Evolutionary conservation across 345 rosid species (phyloP), one percentile per base, ranked within the genome.

Genomic region (Anacardium occidentale): DNA sequence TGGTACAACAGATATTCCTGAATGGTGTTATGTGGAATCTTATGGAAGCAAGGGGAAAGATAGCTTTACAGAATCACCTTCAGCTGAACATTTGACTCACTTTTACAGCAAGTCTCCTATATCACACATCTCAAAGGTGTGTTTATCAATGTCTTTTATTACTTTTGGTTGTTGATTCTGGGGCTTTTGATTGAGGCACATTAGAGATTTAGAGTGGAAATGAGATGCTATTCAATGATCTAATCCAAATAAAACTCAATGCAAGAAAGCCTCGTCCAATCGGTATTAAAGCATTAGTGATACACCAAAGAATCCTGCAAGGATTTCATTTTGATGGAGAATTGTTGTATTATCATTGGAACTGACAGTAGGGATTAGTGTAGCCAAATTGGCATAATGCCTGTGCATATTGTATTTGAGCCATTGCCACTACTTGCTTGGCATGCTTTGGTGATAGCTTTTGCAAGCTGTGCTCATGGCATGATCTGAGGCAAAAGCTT

Each of bases 1-100:
- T 82, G 92, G 92, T 64, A 82, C 79, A 67, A 82, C 97, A 18
- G 98, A 94, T 70, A 94, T 92, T 75, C 92, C 98, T 53, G 98
- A 94, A 62, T 94, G 98, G 98, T 88, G 97, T 82, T 94, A 76
- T 55, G 65, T 86, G 62, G 94, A 85, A 81, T 50, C 87, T 22
- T 92, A 80, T 77, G 98, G 98, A 25, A 79, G 71, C 62, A 64
- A 78, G 9, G 91, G 90, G 66, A 85, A 87, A 75, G 76, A 64
- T 22, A 89, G 62, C 71, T 94, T 73, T 68, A 85, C 96, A 26
- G 97, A 88, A 84, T 89, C 98, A 32, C 90, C 97, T 10, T 75
- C 88, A 24, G 68, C 83, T 1, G 98, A 87, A 60, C 90, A 94
- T 75, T 85, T 94, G 66, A 62, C 80, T 70, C 77, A 71, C 54